Conservation (phyloP, 208 protist genomes). For the Novymonas esmeraldas region DNA sequence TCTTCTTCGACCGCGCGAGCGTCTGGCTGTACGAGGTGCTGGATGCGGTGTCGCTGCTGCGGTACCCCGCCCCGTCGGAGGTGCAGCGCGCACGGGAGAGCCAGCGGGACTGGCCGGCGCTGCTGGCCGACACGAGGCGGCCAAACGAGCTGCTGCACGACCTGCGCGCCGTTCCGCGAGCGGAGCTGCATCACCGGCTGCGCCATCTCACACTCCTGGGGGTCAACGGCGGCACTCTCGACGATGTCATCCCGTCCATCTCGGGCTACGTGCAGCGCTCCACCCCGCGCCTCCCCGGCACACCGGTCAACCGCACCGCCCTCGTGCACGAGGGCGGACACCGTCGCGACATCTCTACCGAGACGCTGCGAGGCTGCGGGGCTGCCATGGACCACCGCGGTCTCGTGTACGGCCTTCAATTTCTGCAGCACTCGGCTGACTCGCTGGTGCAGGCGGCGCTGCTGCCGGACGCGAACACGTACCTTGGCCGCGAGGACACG, state of each 20-base stretch:
- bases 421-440: slow-evolving; percentile 51
- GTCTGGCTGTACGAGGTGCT: slow-evolving; percentile 54
- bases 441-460: slow-evolving; percentile 70
- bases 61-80: slow-evolving; percentile 16
- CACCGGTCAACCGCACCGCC: slow-evolving; percentile 17
- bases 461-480: slow-evolving; percentile 35
- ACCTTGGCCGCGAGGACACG: slow-evolving; percentile 41
- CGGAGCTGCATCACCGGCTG: slow-evolving; percentile 42
- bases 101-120: slow-evolving; percentile 25
- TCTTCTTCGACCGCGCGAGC: slow-evolving; percentile 69
- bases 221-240: slow-evolving; percentile 73
- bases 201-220: slow-evolving; percentile 44
- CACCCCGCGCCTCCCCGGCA: slow-evolving; percentile 27
- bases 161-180: slow-evolving; percentile 31
- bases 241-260: slow-evolving; percentile 71
- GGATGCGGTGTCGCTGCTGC: slow-evolving; percentile 37
- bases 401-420: slow-evolving; percentile 78
- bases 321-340: slow-evolving; percentile 19
- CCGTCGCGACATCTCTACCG: slow-evolving; percentile 69
- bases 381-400: slow-evolving; percentile 69
- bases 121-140: slow-evolving; percentile 18
- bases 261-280: slow-evolving; percentile 55
- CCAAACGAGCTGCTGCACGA: slow-evolving; percentile 35
- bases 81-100: background rate
- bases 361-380: slow-evolving; percentile 70